Evolutionary conservation across 176 grass and related monocot genomes (phyloP).

Genomic region (sorghum (Sorghum bicolor)): DNA sequence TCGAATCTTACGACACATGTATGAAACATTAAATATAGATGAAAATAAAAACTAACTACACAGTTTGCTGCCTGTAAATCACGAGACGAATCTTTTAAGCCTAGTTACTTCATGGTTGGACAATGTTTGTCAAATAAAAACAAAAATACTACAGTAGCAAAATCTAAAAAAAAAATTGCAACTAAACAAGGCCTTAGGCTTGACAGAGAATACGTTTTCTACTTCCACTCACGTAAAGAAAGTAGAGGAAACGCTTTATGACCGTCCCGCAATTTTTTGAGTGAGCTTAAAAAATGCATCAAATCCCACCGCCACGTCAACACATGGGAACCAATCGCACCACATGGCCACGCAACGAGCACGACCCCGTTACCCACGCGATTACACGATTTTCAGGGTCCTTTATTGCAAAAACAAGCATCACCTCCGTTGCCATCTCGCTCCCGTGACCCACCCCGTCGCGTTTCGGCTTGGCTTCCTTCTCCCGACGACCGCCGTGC

Average conservation of each 20-base stretch:
- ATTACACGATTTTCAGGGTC: slow-evolving; percentile 9
- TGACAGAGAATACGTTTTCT: background rate
- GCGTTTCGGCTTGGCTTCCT: background rate
- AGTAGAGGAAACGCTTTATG: background rate
- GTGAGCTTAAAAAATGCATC: background rate
- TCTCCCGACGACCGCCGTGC: background rate
- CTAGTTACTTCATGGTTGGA: too few species aligned
- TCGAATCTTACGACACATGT: too few species aligned
- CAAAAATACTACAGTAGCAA: too few species aligned
- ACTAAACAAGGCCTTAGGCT: too few species aligned
- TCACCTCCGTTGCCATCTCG: slow-evolving; percentile 20
- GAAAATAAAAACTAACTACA: too few species aligned
- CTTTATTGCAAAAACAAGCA: slow-evolving; percentile 46
- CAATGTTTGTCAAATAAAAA: too few species aligned
- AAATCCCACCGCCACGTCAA: slow-evolving; percentile 8
- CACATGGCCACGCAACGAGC: slow-evolving; percentile 20
- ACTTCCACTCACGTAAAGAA: background rate
- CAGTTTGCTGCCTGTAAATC: too few species aligned
- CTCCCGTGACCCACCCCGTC: slow-evolving; percentile 8
- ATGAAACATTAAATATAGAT: too few species aligned
- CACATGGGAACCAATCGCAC: background rate
- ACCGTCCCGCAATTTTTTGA: background rate
- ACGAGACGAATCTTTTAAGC: too few species aligned
- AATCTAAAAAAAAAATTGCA: too few species aligned
- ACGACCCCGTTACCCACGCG: background rate